Conservation (phyloP, 2,329 filamentous ascomycete genomes). For the Fusarium verrucosum region DNA sequence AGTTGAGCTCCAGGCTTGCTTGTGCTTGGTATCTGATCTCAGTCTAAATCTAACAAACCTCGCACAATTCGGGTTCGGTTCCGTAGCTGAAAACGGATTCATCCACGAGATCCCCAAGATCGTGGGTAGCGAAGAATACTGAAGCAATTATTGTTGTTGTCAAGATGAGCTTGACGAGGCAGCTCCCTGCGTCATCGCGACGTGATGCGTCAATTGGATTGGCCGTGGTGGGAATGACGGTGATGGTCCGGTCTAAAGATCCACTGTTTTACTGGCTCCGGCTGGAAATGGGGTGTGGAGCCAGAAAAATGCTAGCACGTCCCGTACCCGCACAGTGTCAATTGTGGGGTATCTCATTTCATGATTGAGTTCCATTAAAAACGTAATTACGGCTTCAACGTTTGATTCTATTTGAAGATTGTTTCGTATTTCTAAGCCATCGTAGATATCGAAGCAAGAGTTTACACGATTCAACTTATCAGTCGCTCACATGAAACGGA, state of each 20-base stretch:
- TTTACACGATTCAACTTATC: background rate
- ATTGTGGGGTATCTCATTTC: slow-evolving; percentile 2
- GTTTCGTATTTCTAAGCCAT: slow-evolving; percentile 6
- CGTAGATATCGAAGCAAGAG: background rate
- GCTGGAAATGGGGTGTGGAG: slow-evolving; percentile 34
- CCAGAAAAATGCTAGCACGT: slow-evolving; percentile 12
- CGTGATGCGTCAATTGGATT: slow-evolving; percentile 35
- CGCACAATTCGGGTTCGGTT: slow-evolving; percentile 15
- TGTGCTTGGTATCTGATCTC: slow-evolving; percentile 4
- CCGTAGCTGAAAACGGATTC: slow-evolving; percentile 17
- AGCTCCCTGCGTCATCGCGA: slow-evolving; percentile 42
- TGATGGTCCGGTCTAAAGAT: slow-evolving; percentile 18
- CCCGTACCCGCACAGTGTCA: slow-evolving; percentile 33
- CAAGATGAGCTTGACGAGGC: slow-evolving; percentile 26
- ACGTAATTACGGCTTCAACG: background rate
- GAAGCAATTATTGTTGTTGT: slow-evolving; percentile 25
- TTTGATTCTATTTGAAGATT: background rate
- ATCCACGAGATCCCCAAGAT: slow-evolving; percentile 12
- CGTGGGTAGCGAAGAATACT: slow-evolving; percentile 25
- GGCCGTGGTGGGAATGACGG: slow-evolving; percentile 37
- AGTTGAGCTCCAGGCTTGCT: slow-evolving; percentile 10
- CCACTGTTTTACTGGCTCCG: slow-evolving; percentile 28
- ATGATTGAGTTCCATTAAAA: background rate
- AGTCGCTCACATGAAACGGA: background rate
- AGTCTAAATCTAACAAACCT: background rate